Conservation (phyloP, 345 rosid genomes). For the Ricinus communis region DNA sequence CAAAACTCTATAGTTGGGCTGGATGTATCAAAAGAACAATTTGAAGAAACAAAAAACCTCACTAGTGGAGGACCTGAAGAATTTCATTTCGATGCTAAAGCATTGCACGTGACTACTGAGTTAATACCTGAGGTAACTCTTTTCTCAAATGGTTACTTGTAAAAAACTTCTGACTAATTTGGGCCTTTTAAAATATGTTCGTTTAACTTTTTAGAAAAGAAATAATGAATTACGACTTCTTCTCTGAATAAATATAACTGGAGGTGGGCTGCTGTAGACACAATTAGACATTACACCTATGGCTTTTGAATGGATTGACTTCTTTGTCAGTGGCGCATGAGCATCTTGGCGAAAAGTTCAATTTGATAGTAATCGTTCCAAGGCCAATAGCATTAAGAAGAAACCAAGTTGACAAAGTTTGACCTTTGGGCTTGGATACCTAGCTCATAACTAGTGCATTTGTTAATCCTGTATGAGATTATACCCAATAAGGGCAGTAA, state of each 20-base stretch:
- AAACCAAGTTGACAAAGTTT: background rate
- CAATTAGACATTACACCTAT: conserved; percentile 1
- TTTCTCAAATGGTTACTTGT: conserved; percentile 16
- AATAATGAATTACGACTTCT: conserved; percentile 13
- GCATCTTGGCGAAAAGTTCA: background rate
- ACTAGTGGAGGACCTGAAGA: conserved; percentile 37
- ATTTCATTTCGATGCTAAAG: conserved; percentile 23
- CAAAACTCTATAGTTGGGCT: conserved; percentile 29
- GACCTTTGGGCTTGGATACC: background rate
- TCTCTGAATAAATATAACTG: background rate
- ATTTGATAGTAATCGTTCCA: background rate
- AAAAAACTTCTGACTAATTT: background rate
- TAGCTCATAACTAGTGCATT: background rate
- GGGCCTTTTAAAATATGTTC: background rate
- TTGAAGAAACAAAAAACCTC: conserved; percentile 34
- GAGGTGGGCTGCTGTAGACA: conserved; percentile 3
- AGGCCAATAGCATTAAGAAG: background rate
- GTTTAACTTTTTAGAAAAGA: background rate
- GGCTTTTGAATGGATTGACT: conserved; percentile 1
- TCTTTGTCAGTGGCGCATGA: background rate
- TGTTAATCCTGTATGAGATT: background rate
- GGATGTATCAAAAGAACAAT: conserved; percentile 34
- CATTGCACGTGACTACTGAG: conserved; percentile 25
- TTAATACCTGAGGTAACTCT: conserved; percentile 41
- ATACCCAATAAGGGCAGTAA: background rate